Percentiles rank a stretch among this genome's conserved stretches.
Evolutionary conservation across 2,329 filamentous ascomycete species (phyloP).

Genomic region (Aspergillus quadrilineatus): DNA sequence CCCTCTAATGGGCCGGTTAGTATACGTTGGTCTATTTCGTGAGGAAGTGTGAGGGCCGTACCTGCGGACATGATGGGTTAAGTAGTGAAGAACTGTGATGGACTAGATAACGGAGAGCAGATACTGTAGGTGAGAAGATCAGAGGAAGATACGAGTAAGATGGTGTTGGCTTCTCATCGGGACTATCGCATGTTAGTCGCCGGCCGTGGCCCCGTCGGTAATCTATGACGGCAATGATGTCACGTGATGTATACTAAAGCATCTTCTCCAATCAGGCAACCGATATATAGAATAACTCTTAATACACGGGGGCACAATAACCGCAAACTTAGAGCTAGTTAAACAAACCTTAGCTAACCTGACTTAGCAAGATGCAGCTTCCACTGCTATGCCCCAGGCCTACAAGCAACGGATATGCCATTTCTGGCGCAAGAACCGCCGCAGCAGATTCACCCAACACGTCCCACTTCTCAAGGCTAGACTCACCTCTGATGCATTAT

Average conservation of each 20-base stretch:
- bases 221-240: not conserved
- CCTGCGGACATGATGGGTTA: conserved; percentile 19
- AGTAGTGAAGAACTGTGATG: not conserved
- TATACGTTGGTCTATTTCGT: not conserved
- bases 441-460: not conserved
- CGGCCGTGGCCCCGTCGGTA: not conserved
- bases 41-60: conserved; percentile 2
- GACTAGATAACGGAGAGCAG: not conserved
- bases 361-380: not conserved
- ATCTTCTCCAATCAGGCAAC: too few relatives aligned
- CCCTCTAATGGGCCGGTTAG: conserved; percentile 22
- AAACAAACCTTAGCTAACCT: too few relatives aligned
- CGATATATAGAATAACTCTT: too few relatives aligned
- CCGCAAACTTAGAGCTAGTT: too few relatives aligned
- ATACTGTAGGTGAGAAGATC: not conserved
- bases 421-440: not conserved
- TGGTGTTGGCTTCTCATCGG: not conserved
- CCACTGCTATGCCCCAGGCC: not conserved
- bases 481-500: conserved; percentile 4
- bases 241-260: not conserved
- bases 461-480: not conserved
- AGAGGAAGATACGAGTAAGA: not conserved
- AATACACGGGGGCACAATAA: too few relatives aligned
- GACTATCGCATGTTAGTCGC: not conserved
- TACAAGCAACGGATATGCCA: not conserved